These are phyloP conservation scores for carrot (Daucus carota) DNA, from an alignment of 129 eudicot genomes.

Conservation along the genomic window DH1_v3.0 NC_030385.2:7160501-7161000, in stretches of 20 bases:
- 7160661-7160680: too few species aligned
- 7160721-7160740: neutral
- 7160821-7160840: neutral
- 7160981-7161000: neutral
- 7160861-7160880: neutral
- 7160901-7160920: too few species aligned
- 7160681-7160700: neutral
- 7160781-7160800: constrained; percentile 1
- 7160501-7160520: too few species aligned
- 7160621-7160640: too few species aligned
- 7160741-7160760: neutral
- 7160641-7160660: too few species aligned
- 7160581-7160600: too few species aligned
- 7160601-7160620: too few species aligned
- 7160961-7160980: neutral
- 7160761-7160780: neutral
- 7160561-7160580: too few species aligned
- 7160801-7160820: neutral
- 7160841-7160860: neutral
- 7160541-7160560: too few species aligned
- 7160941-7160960: neutral
- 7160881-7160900: neutral
- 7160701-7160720: neutral
- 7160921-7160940: neutral
- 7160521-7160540: too few species aligned